Evolutionary conservation across 352 stramenopile genomes (phyloP).

Genomic region (Pythium folliculosum): DNA sequence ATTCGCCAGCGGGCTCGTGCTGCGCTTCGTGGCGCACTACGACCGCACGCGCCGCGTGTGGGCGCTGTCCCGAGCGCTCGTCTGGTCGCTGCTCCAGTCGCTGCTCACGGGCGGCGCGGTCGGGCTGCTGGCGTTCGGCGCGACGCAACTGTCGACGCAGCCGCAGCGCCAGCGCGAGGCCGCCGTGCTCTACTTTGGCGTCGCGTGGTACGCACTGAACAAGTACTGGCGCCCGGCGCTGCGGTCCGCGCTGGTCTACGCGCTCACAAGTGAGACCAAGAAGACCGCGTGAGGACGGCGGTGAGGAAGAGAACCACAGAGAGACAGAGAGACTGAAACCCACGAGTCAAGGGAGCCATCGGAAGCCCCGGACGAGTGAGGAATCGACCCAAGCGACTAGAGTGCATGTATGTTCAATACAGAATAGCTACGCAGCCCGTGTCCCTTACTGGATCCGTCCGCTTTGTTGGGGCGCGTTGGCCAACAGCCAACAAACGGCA

Average conservation of each 20-base stretch:
- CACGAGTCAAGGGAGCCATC: too few species aligned
- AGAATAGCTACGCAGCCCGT: too few species aligned
- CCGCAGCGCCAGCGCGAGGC: slow-evolving; percentile 55
- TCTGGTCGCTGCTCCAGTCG: slow-evolving; percentile 55
- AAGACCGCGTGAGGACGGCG: slow-evolving; percentile 3
- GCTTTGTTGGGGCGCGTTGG: too few species aligned
- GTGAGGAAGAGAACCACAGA: too few species aligned
- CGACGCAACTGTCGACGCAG: slow-evolving; percentile 57
- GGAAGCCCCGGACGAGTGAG: too few species aligned
- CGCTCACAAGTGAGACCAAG: slow-evolving; percentile 7
- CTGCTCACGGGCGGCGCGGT: slow-evolving; percentile 40
- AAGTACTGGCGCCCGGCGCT: slow-evolving; percentile 72
- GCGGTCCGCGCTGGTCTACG: slow-evolving; percentile 33
- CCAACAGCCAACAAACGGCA: too few species aligned
- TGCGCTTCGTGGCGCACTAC: slow-evolving; percentile 61
- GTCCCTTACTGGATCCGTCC: too few species aligned
- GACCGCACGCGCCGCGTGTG: slow-evolving; percentile 38
- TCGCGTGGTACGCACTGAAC: slow-evolving; percentile 72
- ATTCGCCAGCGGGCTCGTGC: slow-evolving; percentile 62
- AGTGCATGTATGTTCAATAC: too few species aligned
- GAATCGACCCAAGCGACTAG: too few species aligned
- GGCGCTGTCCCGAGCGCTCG: slow-evolving; percentile 34
- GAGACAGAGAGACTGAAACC: too few species aligned
- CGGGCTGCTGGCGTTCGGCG: slow-evolving; percentile 55
- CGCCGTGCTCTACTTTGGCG: slow-evolving; percentile 53